Conservation (phyloP, 345 rosid species). For the Murraya koenigii region DNA sequence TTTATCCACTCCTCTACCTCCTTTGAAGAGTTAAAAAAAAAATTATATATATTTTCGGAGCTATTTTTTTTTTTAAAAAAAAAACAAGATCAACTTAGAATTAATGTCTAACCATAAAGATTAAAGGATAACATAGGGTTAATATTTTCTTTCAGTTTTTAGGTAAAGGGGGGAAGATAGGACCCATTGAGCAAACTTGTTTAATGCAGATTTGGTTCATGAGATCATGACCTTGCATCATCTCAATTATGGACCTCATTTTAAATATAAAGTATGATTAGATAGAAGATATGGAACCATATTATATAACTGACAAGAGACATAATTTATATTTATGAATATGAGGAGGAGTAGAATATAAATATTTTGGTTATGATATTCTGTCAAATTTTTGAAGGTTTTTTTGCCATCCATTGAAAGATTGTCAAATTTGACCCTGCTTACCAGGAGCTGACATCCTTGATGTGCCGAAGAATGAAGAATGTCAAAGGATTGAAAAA, state of each 20-base stretch:
- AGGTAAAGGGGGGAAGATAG: not conserved
- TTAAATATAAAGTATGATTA: not conserved
- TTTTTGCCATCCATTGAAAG: not conserved
- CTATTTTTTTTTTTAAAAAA: too few species aligned
- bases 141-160: constrained; percentile 1
- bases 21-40: too few species aligned
- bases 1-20: too few species aligned
- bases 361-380: not conserved
- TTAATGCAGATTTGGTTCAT: not conserved
- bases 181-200: not conserved
- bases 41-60: too few species aligned
- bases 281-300: too few species aligned
- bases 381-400: not conserved
- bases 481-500: not conserved
- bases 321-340: not conserved
- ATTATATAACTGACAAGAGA: not conserved
- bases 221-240: not conserved
- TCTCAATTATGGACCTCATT: not conserved
- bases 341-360: not conserved
- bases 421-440: not conserved
- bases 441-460: not conserved
- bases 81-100: too few species aligned
- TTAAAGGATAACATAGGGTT: too few species aligned
- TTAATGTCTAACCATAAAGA: not conserved
- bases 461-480: not conserved